Percentiles rank a stretch among this genome's conserved stretches.
Evolutionary conservation across 192 early-diverging fungal species (phyloP).

Genomic region (Kappamyces sp.): DNA sequence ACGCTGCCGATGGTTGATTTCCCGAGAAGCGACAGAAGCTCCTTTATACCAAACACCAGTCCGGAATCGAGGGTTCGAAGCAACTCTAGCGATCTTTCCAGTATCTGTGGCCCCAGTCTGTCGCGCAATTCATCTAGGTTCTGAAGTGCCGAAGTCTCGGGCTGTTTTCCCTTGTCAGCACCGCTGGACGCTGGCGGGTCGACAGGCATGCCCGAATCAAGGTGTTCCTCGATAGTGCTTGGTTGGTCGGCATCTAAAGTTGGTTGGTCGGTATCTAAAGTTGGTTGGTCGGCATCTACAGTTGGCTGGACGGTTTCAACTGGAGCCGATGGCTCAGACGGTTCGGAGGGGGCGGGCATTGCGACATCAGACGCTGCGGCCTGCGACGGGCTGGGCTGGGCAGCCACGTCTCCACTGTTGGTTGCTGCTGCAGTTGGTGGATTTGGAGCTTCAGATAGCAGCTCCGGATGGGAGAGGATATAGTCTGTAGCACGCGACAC

Average conservation of each 20-base stretch:
- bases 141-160: too few species aligned
- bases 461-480: constrained; percentile 66
- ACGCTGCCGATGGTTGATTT: background rate
- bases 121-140: too few species aligned
- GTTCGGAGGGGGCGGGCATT: too few species aligned
- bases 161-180: too few species aligned
- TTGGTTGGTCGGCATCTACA: background rate
- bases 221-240: too few species aligned
- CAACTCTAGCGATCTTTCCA: background rate
- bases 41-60: too few species aligned
- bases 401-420: constrained; percentile 19
- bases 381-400: background rate
- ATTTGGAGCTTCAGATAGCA: constrained; percentile 22
- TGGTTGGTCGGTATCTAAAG: background rate
- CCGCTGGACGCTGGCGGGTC: too few species aligned
- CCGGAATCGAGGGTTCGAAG: too few species aligned
- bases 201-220: too few species aligned
- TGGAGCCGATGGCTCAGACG: too few species aligned
- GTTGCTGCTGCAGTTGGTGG: constrained; percentile 18
- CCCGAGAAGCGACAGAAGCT: too few species aligned
- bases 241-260: background rate
- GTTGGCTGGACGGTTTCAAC: background rate
- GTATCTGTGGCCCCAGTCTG: constrained; percentile 2
- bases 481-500: constrained; percentile 80
- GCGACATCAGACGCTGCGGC: too few species aligned